Conservation (phyloP, 192 early-diverging fungal species). For the Coemansia sp. region DNA sequence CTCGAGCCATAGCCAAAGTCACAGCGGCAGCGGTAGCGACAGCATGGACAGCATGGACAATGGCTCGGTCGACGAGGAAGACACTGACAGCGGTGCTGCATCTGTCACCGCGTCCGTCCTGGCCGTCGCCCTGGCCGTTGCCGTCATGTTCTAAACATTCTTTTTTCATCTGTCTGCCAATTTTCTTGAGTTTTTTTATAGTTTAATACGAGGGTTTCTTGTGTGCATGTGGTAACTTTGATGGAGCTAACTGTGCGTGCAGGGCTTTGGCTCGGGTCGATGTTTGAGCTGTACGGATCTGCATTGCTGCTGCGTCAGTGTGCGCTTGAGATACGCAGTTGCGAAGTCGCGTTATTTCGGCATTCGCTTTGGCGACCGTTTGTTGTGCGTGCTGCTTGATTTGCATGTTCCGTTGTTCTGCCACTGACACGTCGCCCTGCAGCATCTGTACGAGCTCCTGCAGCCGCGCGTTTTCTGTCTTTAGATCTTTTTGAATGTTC, state of each 20-base stretch:
- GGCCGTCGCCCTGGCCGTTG: constrained; percentile 30
- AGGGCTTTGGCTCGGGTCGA: constrained; percentile 26
- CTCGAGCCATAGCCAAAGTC: constrained; percentile 18
- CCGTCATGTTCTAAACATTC: constrained; percentile 33
- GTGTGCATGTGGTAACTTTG: constrained; percentile 11
- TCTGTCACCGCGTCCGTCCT: constrained; percentile 38
- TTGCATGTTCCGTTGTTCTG: constrained; percentile 35
- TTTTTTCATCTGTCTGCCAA: background rate
- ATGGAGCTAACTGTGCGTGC: constrained; percentile 37
- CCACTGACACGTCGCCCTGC: constrained; percentile 35
- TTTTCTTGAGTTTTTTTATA: constrained; percentile 4
- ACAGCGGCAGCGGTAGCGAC: constrained; percentile 10
- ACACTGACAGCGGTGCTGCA: constrained; percentile 20
- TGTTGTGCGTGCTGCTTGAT: constrained; percentile 47
- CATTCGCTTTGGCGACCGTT: constrained; percentile 40
- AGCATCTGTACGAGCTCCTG: constrained; percentile 18
- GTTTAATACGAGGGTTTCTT: constrained; percentile 2
- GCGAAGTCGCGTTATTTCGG: constrained; percentile 32
- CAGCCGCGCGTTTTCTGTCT: constrained; percentile 23
- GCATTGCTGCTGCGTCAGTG: constrained; percentile 7
- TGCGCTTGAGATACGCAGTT: background rate
- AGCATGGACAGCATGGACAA: constrained; percentile 14
- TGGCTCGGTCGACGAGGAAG: constrained; percentile 9
- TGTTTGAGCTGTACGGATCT: constrained; percentile 11
- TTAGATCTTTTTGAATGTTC: background rate